phyloP scores from a whole-genome alignment of 176 grass and related monocot genomes.

The Cocos nucifera region DNA sequence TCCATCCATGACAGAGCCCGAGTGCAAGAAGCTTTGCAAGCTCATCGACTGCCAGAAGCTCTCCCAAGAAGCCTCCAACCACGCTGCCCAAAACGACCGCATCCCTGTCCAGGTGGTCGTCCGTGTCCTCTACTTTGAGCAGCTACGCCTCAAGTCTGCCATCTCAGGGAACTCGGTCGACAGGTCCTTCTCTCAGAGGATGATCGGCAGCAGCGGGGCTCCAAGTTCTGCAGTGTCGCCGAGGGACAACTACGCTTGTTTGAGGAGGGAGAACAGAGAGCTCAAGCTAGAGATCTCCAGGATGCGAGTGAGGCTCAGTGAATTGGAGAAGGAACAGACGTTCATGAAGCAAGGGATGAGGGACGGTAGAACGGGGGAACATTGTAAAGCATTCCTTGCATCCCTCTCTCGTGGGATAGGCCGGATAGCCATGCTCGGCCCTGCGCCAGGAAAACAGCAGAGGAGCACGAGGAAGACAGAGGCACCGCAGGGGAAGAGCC shows the following conservation, averaged over 20 bases:
- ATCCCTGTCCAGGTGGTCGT: slow-evolving; percentile 10
- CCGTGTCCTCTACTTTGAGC: slow-evolving; percentile 15
- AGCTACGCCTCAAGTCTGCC: neutral
- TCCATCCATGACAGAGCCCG: slow-evolving; percentile 11
- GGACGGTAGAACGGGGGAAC: slow-evolving; percentile 13
- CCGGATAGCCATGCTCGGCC: slow-evolving; percentile 45
- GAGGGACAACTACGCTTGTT: slow-evolving; percentile 7
- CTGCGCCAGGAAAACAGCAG: slow-evolving; percentile 7
- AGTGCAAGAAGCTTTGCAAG: slow-evolving; percentile 9
- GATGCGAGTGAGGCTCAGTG: slow-evolving; percentile 10
- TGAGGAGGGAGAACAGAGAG: slow-evolving; percentile 24
- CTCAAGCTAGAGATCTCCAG: slow-evolving; percentile 12
- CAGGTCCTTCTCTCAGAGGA: too few species aligned
- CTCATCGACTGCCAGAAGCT: slow-evolving; percentile 11
- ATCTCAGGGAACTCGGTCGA: too few species aligned
- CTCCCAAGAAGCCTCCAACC: slow-evolving; percentile 15
- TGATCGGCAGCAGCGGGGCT: slow-evolving; percentile 5
- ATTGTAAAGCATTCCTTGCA: slow-evolving; percentile 45
- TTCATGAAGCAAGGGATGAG: slow-evolving; percentile 5
- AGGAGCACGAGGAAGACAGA: slow-evolving; percentile 29
- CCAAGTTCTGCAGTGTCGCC: slow-evolving; percentile 8
- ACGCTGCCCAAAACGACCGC: slow-evolving; percentile 14
- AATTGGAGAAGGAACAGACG: slow-evolving; percentile 13
- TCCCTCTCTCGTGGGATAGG: slow-evolving; percentile 63
- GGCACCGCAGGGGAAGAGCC: slow-evolving; percentile 34